Evolutionary conservation across 1,139 yeast genomes (phyloP).

Genomic region (Pichia cactophila): DNA sequence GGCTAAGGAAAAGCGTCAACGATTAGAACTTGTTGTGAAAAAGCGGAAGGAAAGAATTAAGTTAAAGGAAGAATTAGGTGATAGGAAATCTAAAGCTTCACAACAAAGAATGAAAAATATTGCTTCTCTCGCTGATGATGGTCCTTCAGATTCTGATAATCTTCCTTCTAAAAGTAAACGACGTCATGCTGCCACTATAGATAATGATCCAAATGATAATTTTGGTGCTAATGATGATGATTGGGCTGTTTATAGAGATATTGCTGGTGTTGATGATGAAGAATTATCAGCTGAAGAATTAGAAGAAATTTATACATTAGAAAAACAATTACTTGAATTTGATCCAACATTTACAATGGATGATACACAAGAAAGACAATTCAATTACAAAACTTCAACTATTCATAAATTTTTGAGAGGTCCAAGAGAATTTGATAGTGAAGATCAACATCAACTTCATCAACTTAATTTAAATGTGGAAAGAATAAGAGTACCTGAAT

Average conservation of each 20-base stretch:
- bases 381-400: constrained; percentile 77
- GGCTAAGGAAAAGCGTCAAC: constrained; percentile 63
- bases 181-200: constrained; percentile 54
- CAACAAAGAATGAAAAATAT: constrained; percentile 89
- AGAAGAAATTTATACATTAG: constrained; percentile 52
- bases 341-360: constrained; percentile 84
- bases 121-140: constrained; percentile 79
- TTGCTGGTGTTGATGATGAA: constrained; percentile 63
- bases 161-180: constrained; percentile 37
- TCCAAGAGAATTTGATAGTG: constrained; percentile 65
- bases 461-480: constrained; percentile 88
- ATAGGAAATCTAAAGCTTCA: constrained; percentile 85
- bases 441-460: constrained; percentile 63
- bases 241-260: constrained; percentile 87
- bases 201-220: constrained; percentile 87
- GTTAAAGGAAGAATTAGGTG: constrained; percentile 70
- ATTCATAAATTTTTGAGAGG: constrained; percentile 86
- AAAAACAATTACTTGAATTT: constrained; percentile 63
- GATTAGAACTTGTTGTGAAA: constrained; percentile 50
- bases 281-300: constrained; percentile 73
- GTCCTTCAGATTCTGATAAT: constrained; percentile 15
- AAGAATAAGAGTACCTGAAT: constrained; percentile 87
- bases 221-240: constrained; percentile 96
- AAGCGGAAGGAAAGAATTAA: constrained; percentile 61
- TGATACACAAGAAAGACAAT: constrained; percentile 75